Percentiles rank a stretch among this genome's conserved stretches.
Evolutionary conservation across 1,139 yeast species (phyloP).

Genomic region (Yamadazyma blattariae): DNA sequence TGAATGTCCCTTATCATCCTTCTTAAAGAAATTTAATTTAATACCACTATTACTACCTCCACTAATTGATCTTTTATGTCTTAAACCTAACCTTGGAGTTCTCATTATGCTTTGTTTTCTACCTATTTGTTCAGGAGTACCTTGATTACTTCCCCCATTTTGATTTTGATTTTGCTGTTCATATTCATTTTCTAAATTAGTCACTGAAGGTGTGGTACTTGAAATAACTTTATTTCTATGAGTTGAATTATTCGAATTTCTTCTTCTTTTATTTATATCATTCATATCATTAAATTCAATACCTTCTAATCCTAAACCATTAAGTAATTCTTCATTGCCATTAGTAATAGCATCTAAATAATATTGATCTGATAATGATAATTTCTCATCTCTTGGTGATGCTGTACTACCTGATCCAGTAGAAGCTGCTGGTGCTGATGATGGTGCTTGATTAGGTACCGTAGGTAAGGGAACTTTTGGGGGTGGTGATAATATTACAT

Average conservation of each 20-base stretch:
- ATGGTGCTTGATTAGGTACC: constrained; percentile 12
- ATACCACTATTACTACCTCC: constrained; percentile 26
- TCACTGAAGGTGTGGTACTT: constrained; percentile 33
- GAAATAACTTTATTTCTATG: constrained; percentile 12
- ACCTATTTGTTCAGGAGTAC: constrained; percentile 6
- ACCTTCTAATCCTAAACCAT: constrained; percentile 44
- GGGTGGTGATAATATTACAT: constrained; percentile 28
- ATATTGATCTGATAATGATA: constrained; percentile 12
- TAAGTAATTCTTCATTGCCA: constrained; percentile 21
- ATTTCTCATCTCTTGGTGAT: constrained; percentile 18
- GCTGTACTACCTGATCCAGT: constrained; percentile 7
- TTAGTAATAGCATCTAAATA: constrained; percentile 14
- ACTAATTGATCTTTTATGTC: constrained; percentile 42
- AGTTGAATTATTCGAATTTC: constrained; percentile 4
- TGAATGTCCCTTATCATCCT: constrained; percentile 27
- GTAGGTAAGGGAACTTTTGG: constrained; percentile 32
- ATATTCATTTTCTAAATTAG: constrained; percentile 31
- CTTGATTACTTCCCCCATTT: constrained; percentile 2
- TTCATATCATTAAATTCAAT: constrained; percentile 22
- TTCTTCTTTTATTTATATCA: constrained; percentile 9
- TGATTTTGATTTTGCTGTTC: constrained; percentile 8
- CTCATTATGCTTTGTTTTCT: constrained; percentile 29
- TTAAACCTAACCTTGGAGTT: constrained; percentile 33
- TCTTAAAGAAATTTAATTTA: constrained; percentile 36
- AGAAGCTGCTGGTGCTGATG: constrained; percentile 4